Evolutionary conservation across 2,329 filamentous ascomycete species (phyloP), one percentile per base, ranked within the genome.

Genomic region (Tolypocladium endophyticum): DNA sequence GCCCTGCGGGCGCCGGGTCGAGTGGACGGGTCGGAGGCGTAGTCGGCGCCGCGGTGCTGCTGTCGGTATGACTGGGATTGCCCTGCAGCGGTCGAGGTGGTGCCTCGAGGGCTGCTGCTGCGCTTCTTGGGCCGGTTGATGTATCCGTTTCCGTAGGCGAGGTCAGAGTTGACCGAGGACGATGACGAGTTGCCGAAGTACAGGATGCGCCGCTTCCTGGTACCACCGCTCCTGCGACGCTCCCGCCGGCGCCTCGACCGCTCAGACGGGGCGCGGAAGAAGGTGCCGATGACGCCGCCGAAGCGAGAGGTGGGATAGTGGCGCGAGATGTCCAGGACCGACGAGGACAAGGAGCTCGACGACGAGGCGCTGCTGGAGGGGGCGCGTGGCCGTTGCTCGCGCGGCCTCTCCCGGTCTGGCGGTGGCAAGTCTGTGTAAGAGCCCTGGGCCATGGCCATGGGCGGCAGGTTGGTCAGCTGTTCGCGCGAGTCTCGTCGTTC

Each of bases 71-170:
- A 18, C 38, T 54, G 57, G 25, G 55, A 35, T 6, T 25, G 36
- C 23, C 23, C 36, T 6, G 58, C 36, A 7, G 33, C 39, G n/a
- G 33, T 16, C 2, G 39, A 30, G 4, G 9, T 38, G 60, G 63
- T 56, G 62, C 64, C 66, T 58, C 64, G 63, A 35, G 67, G 67
- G 58, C 69, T 68, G 28, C 67, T 64, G 53, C 64, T 69, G 45
- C 68, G 68, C 58, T 66, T 67, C 62, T 70, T 73, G 11, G 65
- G 61, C 41, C 73, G 72, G 62, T 78, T 78, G 55, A 83, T 75
- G 63, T 81, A 87, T 20, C 84, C 86, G 59, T 75, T 79, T 12
- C 87, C 86, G 68, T 88, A 89, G 12, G 86, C 86, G 61, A 89
- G 73, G 68, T 90, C 87, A 25, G 81, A 83, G 70, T 88, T 85